Evolutionary conservation across 352 stramenopile species (phyloP), one percentile per base, ranked within the genome.

Genomic region (Pythium pectinolyticum): DNA sequence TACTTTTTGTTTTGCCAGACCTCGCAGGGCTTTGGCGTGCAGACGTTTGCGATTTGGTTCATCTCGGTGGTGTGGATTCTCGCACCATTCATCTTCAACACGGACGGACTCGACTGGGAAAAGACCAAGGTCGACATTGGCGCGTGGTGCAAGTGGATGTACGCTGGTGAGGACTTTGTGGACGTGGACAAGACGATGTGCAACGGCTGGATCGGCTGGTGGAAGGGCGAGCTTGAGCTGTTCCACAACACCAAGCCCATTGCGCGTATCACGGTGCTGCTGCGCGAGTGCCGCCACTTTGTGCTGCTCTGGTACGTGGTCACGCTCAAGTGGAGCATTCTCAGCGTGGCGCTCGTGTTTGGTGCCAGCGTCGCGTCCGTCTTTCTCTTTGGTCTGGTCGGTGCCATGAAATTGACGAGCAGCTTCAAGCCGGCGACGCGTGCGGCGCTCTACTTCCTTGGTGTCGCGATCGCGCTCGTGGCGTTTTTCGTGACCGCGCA

Each of bases 221-320:
- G 86, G 86, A 92, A 94, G 69, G 68, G 75, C 17, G 86, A 94
- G 46, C 66, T 93, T 11, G 67, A 74, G 30, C 52, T 89, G 37
- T 92, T 84, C 69, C 73, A 93, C 61, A 92, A 90, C 70, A 81
- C 83, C 2, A 79, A 61, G 32, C 70, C 74, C 9, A 89, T 92
- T 63, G 80, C 86, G 40, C 83, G 86, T 39, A 61, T 92, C 22
- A 92, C 82, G 1, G 86, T 94, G 12, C 61, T 94, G 51, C 47
- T 94, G 28, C 84, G 86, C 19, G 86, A 94, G 72, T 76, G 69
- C 24, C 83, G 86, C 20, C 86, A 94, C 69, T 93, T 94, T 34
- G 37, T 94, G 41, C 72, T 94, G 43, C 85, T 92, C 78, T 94
- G 81, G 81, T 94, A 94, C 51, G 84, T 94, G 5, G 71, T 92